Percentiles rank a stretch among this genome's conserved stretches.
Conservation (phyloP, 768 basidiomycete genomes). For the Boletus bicolor region DNA sequence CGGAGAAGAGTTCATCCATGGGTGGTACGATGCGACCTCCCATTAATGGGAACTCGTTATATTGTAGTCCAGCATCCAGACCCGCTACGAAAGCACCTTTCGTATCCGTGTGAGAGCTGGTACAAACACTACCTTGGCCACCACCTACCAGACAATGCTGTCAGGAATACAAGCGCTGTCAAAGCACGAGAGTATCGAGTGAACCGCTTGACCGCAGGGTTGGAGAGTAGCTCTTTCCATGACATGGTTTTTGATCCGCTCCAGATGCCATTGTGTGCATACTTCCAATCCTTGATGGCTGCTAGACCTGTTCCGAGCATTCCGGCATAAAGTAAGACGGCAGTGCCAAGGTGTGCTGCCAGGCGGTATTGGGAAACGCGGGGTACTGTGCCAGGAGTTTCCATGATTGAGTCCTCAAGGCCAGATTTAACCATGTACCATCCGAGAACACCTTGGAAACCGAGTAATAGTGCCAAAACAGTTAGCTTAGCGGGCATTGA, state of each 20-base stretch:
- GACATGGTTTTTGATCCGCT: conserved; percentile 45
- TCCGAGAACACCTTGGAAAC: conserved; percentile 86
- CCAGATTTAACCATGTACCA: conserved; percentile 99
- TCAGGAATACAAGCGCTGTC: conserved; percentile 80
- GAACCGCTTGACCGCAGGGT: conserved; percentile 57
- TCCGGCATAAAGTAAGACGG: conserved; percentile 88
- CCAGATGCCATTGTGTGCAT: conserved; percentile 54
- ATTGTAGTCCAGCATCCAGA: conserved; percentile 92
- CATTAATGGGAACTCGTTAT: conserved; percentile 98
- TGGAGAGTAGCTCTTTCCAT: conserved; percentile 49
- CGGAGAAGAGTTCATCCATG: conserved; percentile 73
- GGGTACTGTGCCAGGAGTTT: conserved; percentile 80
- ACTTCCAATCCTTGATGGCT: conserved; percentile 77
- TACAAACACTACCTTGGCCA: background rate
- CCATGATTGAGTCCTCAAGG: conserved; percentile 76
- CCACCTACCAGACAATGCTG: conserved; percentile 81
- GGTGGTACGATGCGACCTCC: conserved; percentile 85
- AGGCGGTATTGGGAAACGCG: conserved; percentile 96
- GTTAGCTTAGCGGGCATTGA: conserved; percentile 61
- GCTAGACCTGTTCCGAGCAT: conserved; percentile 82
- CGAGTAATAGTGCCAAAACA: conserved; percentile 77
- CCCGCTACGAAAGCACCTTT: conserved; percentile 97
- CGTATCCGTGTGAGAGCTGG: background rate
- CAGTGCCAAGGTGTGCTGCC: conserved; percentile 91
- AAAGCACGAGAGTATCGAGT: conserved; percentile 56